phyloP scores from a whole-genome alignment of 148 eudicot genomes.

The Camellia lanceoleosa region DNA sequence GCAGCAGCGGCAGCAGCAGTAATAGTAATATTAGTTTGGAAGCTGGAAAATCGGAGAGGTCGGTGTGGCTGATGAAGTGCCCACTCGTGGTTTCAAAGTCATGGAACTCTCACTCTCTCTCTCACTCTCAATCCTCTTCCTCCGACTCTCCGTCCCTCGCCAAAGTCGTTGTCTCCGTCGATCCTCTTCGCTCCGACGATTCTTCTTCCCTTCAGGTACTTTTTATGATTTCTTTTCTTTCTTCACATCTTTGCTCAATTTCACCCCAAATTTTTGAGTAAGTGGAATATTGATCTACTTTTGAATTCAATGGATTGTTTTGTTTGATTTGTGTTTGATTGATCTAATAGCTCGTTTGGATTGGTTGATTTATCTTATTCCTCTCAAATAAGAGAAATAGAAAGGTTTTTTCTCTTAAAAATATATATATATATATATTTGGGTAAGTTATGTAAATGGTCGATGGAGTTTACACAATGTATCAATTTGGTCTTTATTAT shows the following conservation, averaged over 20 bases:
- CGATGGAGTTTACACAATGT: too few species aligned
- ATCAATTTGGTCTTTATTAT: too few species aligned
- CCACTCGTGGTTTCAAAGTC: slow-evolving; percentile 69
- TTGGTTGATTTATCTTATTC: too few species aligned
- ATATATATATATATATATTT: too few species aligned
- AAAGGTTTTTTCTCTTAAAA: too few species aligned
- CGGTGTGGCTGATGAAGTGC: slow-evolving; percentile 92
- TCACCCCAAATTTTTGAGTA: not conserved
- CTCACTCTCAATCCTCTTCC: slow-evolving; percentile 45
- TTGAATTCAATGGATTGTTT: too few species aligned
- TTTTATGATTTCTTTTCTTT: not conserved
- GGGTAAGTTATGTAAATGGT: too few species aligned
- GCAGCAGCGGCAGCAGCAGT: slow-evolving; percentile 13
- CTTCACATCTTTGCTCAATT: not conserved
- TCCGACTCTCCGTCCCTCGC: slow-evolving; percentile 46
- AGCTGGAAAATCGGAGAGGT: slow-evolving; percentile 50
- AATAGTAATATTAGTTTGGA: slow-evolving; percentile 34
- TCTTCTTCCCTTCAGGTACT: slow-evolving; percentile 36
- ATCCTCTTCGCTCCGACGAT: slow-evolving; percentile 67
- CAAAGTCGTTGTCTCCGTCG: slow-evolving; percentile 74
- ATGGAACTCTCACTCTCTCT: slow-evolving; percentile 35
- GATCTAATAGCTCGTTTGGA: too few species aligned
- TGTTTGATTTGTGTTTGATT: too few species aligned
- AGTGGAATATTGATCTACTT: not conserved
- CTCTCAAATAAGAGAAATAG: too few species aligned